Evolutionary conservation across 352 stramenopile species (phyloP), one percentile per base, ranked within the genome.

Genomic region (Phytophthora aleatoria): DNA sequence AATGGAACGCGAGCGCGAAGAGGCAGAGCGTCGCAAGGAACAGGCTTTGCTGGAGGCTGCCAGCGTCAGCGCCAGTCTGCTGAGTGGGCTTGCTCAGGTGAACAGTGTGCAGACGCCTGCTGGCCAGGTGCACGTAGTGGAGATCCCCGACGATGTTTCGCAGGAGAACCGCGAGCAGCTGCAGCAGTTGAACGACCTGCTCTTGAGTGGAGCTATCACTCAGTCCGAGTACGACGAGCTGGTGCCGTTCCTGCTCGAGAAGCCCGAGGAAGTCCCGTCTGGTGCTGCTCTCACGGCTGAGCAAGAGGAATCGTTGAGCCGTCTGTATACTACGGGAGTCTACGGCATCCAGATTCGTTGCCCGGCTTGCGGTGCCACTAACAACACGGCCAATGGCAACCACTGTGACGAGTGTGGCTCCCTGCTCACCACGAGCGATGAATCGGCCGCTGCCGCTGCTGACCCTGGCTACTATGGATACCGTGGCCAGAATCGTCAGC

Each of bases 301-400:
- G 50, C 85, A 94, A 62, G 81, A 93, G 50, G 85, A 96, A 54
- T 96, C 85, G 33, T 67, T 96, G 38, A 91, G 74, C 48, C 84
- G 84, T 3, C 63, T 94, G 59, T 94, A 94, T 64, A 81, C 76
- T 38, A 79, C 82, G 27, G 81, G 83, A 52, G 80, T 90, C 16
- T 94, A 93, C 57, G 87, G 87, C 35, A 89, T 96, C 35, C 87
- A 96, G 66, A 94, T 96, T 57, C 87, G 87, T 52, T 96, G 87
- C 44, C 87, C 87, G 26, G 87, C 85, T 26, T 96, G 87, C 48
- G 87, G 87, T 65, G 79, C 86, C 15, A 93, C 79, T 33, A 94
- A 94, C 83, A 94, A 96, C 73, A 96, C 87, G 28, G 87, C 85
- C 10, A 94, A 96, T 51, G 85, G 87, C 42, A 94, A 96, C 70